Base-by-base conservation (phyloP, 306 rosid genomes). In the Astragalus membranaceus region DNA sequence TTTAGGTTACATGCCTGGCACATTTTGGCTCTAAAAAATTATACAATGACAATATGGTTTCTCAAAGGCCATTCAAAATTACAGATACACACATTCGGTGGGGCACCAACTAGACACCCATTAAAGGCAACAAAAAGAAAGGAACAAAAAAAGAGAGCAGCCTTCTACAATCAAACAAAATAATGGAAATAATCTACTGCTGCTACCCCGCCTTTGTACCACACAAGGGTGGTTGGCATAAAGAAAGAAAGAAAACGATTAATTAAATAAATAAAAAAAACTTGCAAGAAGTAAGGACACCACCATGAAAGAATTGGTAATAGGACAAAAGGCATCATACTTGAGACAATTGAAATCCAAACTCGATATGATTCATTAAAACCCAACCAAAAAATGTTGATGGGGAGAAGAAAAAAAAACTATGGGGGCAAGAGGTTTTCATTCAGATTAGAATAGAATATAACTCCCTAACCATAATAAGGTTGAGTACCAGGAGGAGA, bases 401-500 rank as follows among this genome's bases (percentile, higher is more conserved):
- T 9, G 41, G 48, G 42, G 50, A 16, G 32, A 26, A 26, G 2
- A 20, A 20, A 39, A 30, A 35, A 15, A 43, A 64, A n/a, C 53
- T 49, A 46, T 48, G 61, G 61, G 59, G 35, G 59, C 54, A 44
- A 53, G 64, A 43, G 63, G 70, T 63, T 59, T 26, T 36, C 57
- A 37, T 36, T 75, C 46, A 37, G 58, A 7, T 58, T 46, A 58
- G 30, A 26, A 26, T 26, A 26, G 30, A 76, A 56, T 11, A 37
- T 32, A 5, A 20, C 43, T 47, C 20, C 54, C 62, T 67, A 80
- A 66, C 72, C 81, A 76, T 80, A 60, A 73, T 80, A 72, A 59
- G 69, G 78, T 30, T 52, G 85, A 49, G 16, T 12, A 49, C 69
- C 78, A 16, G 74, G 70, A 63, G 81, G 73, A 44, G 77, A 64